Percentiles rank a stretch among this genome's conserved stretches.
Evolutionary conservation across 352 stramenopile genomes (phyloP).

Genomic region (Globisporangium barbulae): DNA sequence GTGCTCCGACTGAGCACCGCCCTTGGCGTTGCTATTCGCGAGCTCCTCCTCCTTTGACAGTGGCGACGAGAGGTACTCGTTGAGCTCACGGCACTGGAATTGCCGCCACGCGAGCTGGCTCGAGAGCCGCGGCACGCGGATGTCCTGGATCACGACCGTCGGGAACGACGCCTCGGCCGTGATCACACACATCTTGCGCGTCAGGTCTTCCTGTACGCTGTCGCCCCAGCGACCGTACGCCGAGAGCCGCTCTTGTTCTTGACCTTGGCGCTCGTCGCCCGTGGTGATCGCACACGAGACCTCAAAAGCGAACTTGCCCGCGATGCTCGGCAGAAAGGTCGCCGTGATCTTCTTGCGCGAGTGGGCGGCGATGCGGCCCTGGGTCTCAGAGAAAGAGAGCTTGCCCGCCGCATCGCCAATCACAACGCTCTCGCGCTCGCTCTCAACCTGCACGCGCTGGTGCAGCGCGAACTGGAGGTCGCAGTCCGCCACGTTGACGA

Average conservation of each 20-base stretch:
- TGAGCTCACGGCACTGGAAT: conserved; percentile 74
- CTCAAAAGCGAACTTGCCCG: conserved; percentile 68
- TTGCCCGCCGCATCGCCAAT: conserved; percentile 9
- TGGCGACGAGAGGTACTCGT: conserved; percentile 59
- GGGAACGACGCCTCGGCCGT: conserved; percentile 82
- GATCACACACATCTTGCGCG: conserved; percentile 35
- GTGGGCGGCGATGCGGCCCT: conserved; percentile 64
- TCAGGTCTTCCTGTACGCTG: not conserved
- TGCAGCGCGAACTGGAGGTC: conserved; percentile 55
- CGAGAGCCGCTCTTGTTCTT: conserved; percentile 4
- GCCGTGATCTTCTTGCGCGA: conserved; percentile 75
- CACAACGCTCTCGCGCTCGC: not conserved
- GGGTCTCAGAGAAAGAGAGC: conserved; percentile 56
- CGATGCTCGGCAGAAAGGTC: conserved; percentile 66
- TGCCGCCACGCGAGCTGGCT: conserved; percentile 63
- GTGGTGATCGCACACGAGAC: conserved; percentile 48
- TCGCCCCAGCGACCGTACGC: conserved; percentile 25
- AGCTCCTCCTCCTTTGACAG: conserved; percentile 35
- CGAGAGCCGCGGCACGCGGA: conserved; percentile 54
- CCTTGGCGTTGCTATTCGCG: conserved; percentile 22
- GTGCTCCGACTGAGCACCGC: conserved; percentile 9
- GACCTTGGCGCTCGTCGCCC: conserved; percentile 9
- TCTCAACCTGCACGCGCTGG: conserved; percentile 33
- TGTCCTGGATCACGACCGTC: conserved; percentile 81
- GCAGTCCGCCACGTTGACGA: conserved; percentile 81